phyloP scores from a whole-genome alignment of 306 rosid genomes.

The Prunus mira region DNA sequence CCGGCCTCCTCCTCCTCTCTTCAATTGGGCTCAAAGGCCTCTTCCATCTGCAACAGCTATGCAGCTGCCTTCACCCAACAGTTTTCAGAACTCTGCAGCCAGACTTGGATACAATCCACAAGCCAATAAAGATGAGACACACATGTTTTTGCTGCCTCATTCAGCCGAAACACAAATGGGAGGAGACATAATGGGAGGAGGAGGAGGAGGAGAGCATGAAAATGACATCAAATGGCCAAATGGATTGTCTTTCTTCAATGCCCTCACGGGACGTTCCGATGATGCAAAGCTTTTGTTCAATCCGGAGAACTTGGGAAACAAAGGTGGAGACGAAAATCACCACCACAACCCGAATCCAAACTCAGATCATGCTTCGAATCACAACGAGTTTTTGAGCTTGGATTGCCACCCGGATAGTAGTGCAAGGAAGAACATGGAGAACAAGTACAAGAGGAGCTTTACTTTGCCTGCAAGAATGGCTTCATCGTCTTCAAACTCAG shows the following conservation, averaged over 20 bases:
- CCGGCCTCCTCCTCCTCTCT: constrained; percentile 74
- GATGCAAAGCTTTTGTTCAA: constrained; percentile 83
- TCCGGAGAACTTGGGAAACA: constrained; percentile 60
- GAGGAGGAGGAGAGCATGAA: constrained; percentile 46
- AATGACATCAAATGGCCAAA: constrained; percentile 92
- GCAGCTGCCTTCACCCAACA: constrained; percentile 64
- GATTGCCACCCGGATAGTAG: constrained; percentile 59
- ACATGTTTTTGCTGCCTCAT: constrained; percentile 78
- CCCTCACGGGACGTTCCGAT: constrained; percentile 74
- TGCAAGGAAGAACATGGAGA: constrained; percentile 57
- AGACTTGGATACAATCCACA: constrained; percentile 59
- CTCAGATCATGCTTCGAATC: constrained; percentile 39
- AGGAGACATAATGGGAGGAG: constrained; percentile 65
- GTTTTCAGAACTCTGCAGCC: constrained; percentile 47
- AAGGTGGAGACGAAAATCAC: constrained; percentile 43
- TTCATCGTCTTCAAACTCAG: constrained; percentile 79
- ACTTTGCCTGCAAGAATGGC: constrained; percentile 81
- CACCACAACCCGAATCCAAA: constrained; percentile 36
- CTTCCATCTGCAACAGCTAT: constrained; percentile 52
- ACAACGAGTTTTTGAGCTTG: constrained; percentile 85
- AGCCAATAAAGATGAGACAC: constrained; percentile 63
- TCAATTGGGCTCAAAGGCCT: constrained; percentile 85
- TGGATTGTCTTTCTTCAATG: constrained; percentile 81
- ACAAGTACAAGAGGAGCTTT: constrained; percentile 78
- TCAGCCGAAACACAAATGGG: constrained; percentile 63